These are phyloP conservation scores for Prunus kanzakura DNA, from an alignment of 306 rosid genomes.

Conservation along the genomic window DNA sequence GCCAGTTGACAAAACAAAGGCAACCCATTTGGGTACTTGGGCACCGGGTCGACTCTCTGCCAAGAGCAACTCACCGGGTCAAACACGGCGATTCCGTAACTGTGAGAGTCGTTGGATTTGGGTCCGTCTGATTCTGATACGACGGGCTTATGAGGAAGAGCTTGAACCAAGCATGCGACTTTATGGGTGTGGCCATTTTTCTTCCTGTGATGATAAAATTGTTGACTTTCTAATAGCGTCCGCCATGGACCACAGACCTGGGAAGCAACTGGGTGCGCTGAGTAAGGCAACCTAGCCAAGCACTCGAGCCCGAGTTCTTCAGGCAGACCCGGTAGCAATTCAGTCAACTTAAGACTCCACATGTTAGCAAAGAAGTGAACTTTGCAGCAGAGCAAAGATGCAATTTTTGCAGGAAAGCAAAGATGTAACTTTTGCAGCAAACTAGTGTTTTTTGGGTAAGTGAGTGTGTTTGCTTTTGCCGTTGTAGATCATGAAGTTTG, in stretches of 20 bases:
- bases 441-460: background rate
- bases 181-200: slow-evolving; percentile 30
- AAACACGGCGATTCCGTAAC: slow-evolving; percentile 39
- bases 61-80: slow-evolving; percentile 33
- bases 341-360: background rate
- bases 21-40: slow-evolving; percentile 41
- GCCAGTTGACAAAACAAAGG: slow-evolving; percentile 50
- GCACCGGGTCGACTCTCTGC: slow-evolving; percentile 41
- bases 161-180: slow-evolving; percentile 45
- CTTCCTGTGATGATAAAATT: slow-evolving; percentile 32
- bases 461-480: background rate
- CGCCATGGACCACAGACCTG: slow-evolving; percentile 47
- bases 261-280: slow-evolving; percentile 40
- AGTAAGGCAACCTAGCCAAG: slow-evolving; percentile 35
- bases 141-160: slow-evolving; percentile 15
- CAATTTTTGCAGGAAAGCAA: background rate
- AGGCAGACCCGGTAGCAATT: slow-evolving; percentile 46
- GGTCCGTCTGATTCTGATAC: background rate
- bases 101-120: slow-evolving; percentile 19
- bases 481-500: background rate
- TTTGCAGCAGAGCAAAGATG: background rate
- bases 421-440: too few relatives aligned
- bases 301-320: slow-evolving; percentile 54
- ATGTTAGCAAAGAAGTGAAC: background rate
- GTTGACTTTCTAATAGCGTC: slow-evolving; percentile 26